phyloP scores from a whole-genome alignment of 768 basidiomycete genomes.

The Austroboletus eburneus region DNA sequence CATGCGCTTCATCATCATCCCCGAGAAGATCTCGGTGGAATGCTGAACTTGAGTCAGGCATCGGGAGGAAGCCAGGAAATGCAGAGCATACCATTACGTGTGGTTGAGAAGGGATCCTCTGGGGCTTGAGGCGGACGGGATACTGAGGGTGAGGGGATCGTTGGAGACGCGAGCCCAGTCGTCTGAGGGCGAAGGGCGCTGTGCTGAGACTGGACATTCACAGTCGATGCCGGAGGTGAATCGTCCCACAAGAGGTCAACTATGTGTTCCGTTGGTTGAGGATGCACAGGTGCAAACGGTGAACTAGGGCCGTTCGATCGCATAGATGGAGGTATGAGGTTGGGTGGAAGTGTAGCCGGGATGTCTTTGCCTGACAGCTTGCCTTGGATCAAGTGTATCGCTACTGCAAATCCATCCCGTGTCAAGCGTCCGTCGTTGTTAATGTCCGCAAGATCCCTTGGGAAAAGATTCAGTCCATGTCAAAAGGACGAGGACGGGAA shows the following conservation, averaged over 20 bases:
- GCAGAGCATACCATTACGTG: slow-evolving; percentile 19
- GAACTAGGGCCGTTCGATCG: slow-evolving; percentile 40
- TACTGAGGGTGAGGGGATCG: slow-evolving; percentile 28
- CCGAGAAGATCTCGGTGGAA: slow-evolving; percentile 57
- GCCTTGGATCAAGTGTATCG: slow-evolving; percentile 88
- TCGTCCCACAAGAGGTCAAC: slow-evolving; percentile 55
- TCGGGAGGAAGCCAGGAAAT: not conserved
- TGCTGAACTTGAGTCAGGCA: slow-evolving; percentile 16
- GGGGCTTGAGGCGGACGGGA: slow-evolving; percentile 15
- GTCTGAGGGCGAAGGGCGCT: slow-evolving; percentile 33
- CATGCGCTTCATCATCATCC: slow-evolving; percentile 55
- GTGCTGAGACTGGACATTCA: slow-evolving; percentile 32
- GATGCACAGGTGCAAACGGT: slow-evolving; percentile 36
- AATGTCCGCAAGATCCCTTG: slow-evolving; percentile 91
- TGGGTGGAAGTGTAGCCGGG: slow-evolving; percentile 62
- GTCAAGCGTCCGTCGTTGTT: slow-evolving; percentile 83
- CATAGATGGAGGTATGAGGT: slow-evolving; percentile 80
- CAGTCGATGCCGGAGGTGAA: slow-evolving; percentile 39
- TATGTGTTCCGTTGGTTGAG: slow-evolving; percentile 37
- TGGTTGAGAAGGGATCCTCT: slow-evolving; percentile 49
- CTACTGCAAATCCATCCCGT: slow-evolving; percentile 92
- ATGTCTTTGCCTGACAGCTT: slow-evolving; percentile 78
- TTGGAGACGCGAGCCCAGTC: slow-evolving; percentile 30
- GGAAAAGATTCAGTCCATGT: not conserved
- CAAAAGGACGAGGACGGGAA: slow-evolving; percentile 5